Evolutionary conservation across 2,329 filamentous ascomycete genomes (phyloP).

Genomic region (Colletotrichum graminicola): DNA sequence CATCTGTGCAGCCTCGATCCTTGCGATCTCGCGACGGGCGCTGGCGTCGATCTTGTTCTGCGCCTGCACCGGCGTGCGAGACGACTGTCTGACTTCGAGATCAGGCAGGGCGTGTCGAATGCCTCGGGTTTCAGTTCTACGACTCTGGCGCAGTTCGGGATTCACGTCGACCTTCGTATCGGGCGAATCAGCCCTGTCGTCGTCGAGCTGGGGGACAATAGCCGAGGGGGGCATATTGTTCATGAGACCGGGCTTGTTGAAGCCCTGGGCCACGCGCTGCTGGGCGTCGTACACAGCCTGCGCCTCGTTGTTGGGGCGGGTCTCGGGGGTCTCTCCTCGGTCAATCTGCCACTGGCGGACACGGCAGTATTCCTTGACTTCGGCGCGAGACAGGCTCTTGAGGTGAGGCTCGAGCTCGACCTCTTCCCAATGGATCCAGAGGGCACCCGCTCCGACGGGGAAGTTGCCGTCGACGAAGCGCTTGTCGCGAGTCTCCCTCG

Average conservation of each 20-base stretch:
- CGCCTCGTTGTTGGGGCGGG: conserved; percentile 63
- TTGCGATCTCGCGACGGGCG: conserved; percentile 65
- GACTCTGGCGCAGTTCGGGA: conserved; percentile 58
- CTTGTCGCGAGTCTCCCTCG: conserved; percentile 71
- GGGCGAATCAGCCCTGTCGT: conserved; percentile 31
- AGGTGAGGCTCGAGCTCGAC: conserved; percentile 70
- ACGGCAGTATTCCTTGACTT: conserved; percentile 74
- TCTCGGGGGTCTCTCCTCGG: conserved; percentile 61
- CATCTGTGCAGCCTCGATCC: conserved; percentile 63
- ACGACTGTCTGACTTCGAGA: conserved; percentile 52
- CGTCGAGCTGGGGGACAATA: conserved; percentile 42
- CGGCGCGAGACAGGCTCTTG: conserved; percentile 61
- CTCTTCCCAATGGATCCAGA: conserved; percentile 74
- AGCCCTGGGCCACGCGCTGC: conserved; percentile 54
- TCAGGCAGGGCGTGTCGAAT: conserved; percentile 52
- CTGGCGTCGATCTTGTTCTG: conserved; percentile 63
- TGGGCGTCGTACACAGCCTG: conserved; percentile 66
- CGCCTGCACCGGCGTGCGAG: conserved; percentile 49
- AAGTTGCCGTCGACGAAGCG: conserved; percentile 71
- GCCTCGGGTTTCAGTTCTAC: conserved; percentile 54
- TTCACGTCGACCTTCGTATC: conserved; percentile 42
- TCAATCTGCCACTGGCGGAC: conserved; percentile 71
- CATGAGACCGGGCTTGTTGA: conserved; percentile 43
- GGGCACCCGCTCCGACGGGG: conserved; percentile 68
- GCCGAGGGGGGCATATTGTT: conserved; percentile 23